phyloP scores from a whole-genome alignment of 345 rosid genomes.

The Dimocarpus longan region DNA sequence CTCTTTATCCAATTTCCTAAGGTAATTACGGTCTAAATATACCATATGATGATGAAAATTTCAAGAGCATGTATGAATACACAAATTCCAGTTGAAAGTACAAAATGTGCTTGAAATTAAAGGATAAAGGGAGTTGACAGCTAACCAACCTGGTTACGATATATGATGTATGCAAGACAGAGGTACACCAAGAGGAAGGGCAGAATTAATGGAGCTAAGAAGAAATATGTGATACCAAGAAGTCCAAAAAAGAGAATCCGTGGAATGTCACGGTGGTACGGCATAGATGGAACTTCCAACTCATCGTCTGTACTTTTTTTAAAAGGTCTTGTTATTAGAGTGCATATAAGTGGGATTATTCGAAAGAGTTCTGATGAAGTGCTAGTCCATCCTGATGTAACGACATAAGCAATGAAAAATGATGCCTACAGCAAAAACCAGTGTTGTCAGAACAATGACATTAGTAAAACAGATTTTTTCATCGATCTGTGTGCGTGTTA shows the following conservation, averaged over 20 bases:
- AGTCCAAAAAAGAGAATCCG: constrained; percentile 87
- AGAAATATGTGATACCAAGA: constrained; percentile 89
- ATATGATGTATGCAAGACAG: constrained; percentile 80
- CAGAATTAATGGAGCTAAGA: constrained; percentile 88
- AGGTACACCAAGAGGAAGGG: constrained; percentile 89
- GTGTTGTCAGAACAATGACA: constrained; percentile 18
- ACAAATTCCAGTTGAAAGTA: neutral
- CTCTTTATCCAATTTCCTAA: neutral
- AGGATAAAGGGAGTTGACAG: neutral
- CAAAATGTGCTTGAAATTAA: neutral
- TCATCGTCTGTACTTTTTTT: constrained; percentile 52
- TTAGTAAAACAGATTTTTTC: constrained; percentile 7
- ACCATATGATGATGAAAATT: neutral
- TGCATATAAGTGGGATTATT: constrained; percentile 64
- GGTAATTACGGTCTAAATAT: neutral
- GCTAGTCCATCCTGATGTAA: constrained; percentile 97
- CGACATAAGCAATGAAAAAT: constrained; percentile 90
- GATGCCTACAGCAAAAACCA: constrained; percentile 65
- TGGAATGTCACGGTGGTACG: constrained; percentile 82
- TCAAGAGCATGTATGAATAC: neutral
- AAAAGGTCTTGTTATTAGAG: constrained; percentile 55
- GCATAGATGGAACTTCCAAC: constrained; percentile 70
- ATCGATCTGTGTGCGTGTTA: neutral
- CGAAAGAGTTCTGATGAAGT: constrained; percentile 86
- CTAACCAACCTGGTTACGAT: constrained; percentile 75